Base-by-base conservation (phyloP, 163 green algal species). In the Scenedesmus sp. region DNA sequence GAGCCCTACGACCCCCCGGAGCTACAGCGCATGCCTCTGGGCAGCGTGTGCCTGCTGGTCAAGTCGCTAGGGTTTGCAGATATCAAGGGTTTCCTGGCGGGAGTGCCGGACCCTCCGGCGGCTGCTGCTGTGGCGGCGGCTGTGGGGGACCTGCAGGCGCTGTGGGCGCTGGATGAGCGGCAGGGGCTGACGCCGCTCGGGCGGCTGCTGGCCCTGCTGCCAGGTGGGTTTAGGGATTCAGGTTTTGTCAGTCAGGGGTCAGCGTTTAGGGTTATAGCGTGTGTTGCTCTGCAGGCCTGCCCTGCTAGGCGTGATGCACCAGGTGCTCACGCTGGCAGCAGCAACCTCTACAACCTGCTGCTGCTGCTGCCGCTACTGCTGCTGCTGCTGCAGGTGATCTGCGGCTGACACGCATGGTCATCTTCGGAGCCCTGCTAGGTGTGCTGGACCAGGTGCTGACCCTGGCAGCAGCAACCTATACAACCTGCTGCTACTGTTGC, bases 21-120 rank as follows among this genome's bases (percentile, higher is more conserved):
- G 95, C 95, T 99, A 26, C 95, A 97, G 92, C 93, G 98, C 6
- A 96, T 92, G 66, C 97, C 98, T 1, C 94, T 99, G 82, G 98
- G 98, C 16, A 97, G 99, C 92, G 94, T 99, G 59, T 97, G 96
- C 79, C 95, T 99, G 18, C 93, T 95, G 76, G 90, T 94, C 59
- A 94, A 93, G 85, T 79, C 62, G 8, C 57, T 95, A 3, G 86
- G 91, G 3, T 59, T 93, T 9, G 88, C 16, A 7, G 84, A 87
- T 57, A 52, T 67, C 54, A 55, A 52, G 4, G 90, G 86, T 0
- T 99, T 99, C 91, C 93, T 99, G 59, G 94, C 81, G 34, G 96
- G 96, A 77, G 95, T 96, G 0, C 93, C 97, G 23, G 96, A 98
- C 91, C 96, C 97, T 6, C 97, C 97, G 10, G 67, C 91, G 52